Base-by-base conservation (phyloP, 148 eudicot genomes). In the Dianthus caryophyllus region DNA sequence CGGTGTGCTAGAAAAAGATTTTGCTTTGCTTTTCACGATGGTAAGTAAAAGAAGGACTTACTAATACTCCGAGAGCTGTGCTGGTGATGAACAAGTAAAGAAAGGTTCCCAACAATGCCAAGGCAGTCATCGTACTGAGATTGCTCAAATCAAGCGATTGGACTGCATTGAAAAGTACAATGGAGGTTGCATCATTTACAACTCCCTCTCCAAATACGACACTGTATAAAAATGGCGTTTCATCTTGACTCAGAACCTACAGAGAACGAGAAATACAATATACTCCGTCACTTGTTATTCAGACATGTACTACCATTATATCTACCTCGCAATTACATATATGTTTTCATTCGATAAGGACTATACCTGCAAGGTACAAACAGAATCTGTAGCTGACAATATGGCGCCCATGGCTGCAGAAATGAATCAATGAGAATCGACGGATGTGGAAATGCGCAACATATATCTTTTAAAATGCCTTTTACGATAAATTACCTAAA, bases 111-210 rank as follows among this genome's bases (percentile, higher is more conserved):
- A 81, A 24, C 66, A 91, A 78, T 60, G 77, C 83, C 12, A 91
- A 81, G 69, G 84, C 81, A 27, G 85, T 77, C 69, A 58, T 46
- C 26, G 74, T 25, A 64, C 75, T 74, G 55, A 91, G 67, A 49
- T 76, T 73, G 64, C 87, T 82, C 56, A 88, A 73, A 75, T 88
- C 86, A 77, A 89, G 85, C 49, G 79, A 50, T 67, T 91, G 97
- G 70, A 91, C 85, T 31, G 97, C 85, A 83, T 91, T 91, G 83
- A 87, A 91, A 73, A 91, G 90, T 79, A 91, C 97, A 62, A 91
- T 81, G 25, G 97, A 91, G 69, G 97, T 91, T 47, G 97, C 97
- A 79, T 91, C 97, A 77, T 91, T 91, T 61, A 91, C 97, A 7
- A 88, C 97, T 48, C 97, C 96, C 67, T 91, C 97, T 67, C 97